Base-by-base conservation (phyloP, 495 filamentous ascomycete species). In the Penicillium macrosclerotiorum region DNA sequence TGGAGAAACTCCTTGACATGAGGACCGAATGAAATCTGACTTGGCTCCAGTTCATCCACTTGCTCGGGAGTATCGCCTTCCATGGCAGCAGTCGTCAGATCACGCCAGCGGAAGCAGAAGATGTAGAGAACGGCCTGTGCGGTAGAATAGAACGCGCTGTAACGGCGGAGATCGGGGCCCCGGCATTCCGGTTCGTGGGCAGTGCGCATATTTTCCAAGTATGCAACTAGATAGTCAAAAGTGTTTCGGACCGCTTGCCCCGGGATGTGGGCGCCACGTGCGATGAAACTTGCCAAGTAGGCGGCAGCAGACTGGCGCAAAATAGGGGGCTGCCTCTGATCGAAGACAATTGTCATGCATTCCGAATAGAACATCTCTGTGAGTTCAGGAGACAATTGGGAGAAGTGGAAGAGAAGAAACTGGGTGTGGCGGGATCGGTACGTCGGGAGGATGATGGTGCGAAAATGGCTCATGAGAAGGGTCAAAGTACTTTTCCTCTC, bases 91-190 rank as follows among this genome's bases (percentile, higher is more conserved):
- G 73, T 76, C 29, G 88, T 84, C 35, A 99, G 72, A 46, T 96
- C 92, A 27, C 86, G 83, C 92, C 92, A 97, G 29, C 94, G 84
- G 75, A 96, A 99, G 73, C 93, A 99, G 75, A 96, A 99, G 38
- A 97, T 95, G 71, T 96, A 95, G 24, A 90, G 74, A 4, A 90
- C 59, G 4, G 92, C 91, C 63, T 97, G 92, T n/a, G 83, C 80
- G 32, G 88, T 81, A 5, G 85, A 82, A 68, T 99, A 97, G 66
- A 94, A 96, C 5, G 86, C 78, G 13, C 79, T 78, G 60, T 90
- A 96, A 24, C 83, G 82, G 32, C 83, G 80, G 19, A 92, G 80
- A 65, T 97, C 90, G 0, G 93, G 91, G 1, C 88, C 89, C 11
- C 78, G 82, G 63, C 89, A 94, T 27, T 65, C 73, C 6, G 64